Evolutionary conservation across 768 basidiomycete genomes (phyloP).

Genomic region (Lenzites betulinus): DNA sequence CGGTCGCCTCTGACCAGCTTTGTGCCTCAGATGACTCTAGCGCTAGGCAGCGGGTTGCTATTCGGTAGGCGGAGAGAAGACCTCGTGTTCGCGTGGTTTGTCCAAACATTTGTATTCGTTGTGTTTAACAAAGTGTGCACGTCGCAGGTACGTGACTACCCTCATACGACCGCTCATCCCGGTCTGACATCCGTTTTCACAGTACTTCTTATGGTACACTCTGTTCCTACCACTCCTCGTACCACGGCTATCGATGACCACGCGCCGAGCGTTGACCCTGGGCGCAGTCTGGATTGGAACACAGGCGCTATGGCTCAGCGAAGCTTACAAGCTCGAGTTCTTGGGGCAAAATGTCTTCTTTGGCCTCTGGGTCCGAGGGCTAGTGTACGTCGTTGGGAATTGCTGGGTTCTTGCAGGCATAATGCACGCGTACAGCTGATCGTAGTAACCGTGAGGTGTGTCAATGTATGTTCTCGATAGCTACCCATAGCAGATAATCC

Average conservation of each 20-base stretch:
- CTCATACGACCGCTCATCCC: background rate
- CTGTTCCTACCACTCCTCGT: constrained; percentile 84
- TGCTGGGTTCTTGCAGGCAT: constrained; percentile 76
- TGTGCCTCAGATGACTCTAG: constrained; percentile 76
- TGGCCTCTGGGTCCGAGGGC: constrained; percentile 75
- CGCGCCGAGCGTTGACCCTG: constrained; percentile 41
- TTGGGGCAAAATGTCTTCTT: constrained; percentile 73
- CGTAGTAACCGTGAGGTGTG: background rate
- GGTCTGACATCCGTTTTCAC: background rate
- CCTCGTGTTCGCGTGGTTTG: constrained; percentile 84
- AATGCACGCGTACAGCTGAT: constrained; percentile 47
- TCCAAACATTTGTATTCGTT: constrained; percentile 91
- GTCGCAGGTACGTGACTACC: constrained; percentile 65
- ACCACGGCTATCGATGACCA: constrained; percentile 60
- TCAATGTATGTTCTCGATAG: constrained; percentile 2
- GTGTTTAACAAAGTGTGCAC: constrained; percentile 99
- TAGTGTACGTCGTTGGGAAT: constrained; percentile 76
- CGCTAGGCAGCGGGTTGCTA: constrained; percentile 71
- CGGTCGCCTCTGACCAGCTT: constrained; percentile 83
- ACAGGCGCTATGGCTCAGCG: constrained; percentile 89
- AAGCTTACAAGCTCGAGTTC: constrained; percentile 91
- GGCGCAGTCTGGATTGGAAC: constrained; percentile 68
- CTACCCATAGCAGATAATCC: constrained; percentile 12
- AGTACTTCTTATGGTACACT: constrained; percentile 99
- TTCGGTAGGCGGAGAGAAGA: constrained; percentile 61